phyloP scores from a whole-genome alignment of 306 rosid species.

The Fragaria ananassa region DNA sequence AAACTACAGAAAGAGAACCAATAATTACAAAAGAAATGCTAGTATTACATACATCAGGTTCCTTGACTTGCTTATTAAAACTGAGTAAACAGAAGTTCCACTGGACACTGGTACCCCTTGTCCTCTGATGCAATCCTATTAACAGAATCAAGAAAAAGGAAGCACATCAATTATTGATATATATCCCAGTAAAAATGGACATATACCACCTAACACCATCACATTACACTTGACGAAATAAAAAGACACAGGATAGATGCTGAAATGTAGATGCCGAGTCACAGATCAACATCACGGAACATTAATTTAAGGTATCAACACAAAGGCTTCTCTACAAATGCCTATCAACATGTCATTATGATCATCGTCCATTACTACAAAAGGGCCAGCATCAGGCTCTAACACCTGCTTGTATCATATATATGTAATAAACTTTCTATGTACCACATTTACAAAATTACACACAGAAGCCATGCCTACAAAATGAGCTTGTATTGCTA shows the following conservation, averaged over 20 bases:
- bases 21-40: constrained; percentile 21
- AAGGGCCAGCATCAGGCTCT: background rate
- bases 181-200: background rate
- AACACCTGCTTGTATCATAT: background rate
- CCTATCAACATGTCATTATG: background rate
- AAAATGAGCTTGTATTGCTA: background rate
- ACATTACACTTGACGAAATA: background rate
- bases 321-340: background rate
- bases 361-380: background rate
- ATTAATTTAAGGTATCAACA: background rate
- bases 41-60: constrained; percentile 23
- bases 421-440: background rate
- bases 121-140: constrained; percentile 36
- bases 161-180: background rate
- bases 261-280: background rate
- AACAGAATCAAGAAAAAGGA: constrained; percentile 12
- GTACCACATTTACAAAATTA: background rate
- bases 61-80: constrained; percentile 19
- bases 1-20: constrained; percentile 21
- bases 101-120: constrained; percentile 22
- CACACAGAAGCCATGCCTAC: constrained; percentile 1
- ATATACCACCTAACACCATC: background rate
- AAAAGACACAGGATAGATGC: background rate
- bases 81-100: constrained; percentile 9
- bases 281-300: background rate